Base-by-base conservation (phyloP, 2,329 filamentous ascomycete species). In the Chrysoporthe cubensis region DNA sequence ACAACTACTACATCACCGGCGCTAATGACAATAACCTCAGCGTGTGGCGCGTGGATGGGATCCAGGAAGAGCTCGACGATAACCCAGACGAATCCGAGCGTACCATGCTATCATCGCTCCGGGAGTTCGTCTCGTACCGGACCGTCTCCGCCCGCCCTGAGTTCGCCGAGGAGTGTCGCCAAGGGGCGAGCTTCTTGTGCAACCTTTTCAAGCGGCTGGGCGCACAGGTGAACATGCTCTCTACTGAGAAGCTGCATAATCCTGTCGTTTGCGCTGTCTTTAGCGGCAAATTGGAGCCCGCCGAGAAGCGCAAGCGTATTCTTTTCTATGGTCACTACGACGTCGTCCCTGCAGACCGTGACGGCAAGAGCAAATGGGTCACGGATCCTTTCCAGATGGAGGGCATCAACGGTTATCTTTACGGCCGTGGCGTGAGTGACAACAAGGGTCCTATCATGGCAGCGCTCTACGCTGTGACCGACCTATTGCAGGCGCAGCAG, bases 261-360 rank as follows among this genome's bases (percentile, higher is more conserved):
- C 96, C 96, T 0, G 90, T 99, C n/a, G 94, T 99, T 0, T 91
- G 92, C 72, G 96, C 96, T 52, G 91, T 90, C 69, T 99, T 99
- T 77, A 87, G 88, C 57, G 94, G 91, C 4, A 96, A 90, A 78
- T 88, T 85, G 69, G 85, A 88, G 13, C 87, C 88, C 0, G 81
- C 87, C 0, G 84, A 87, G 37, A 83, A 87, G 37, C 87, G 92
- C 21, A 97, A 96, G 80, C 94, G 93, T 42, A 92, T 98, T 9
- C 82, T 99, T 0, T 99, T 99, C 77, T 99, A 99, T 75, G 96
- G 96, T 0, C 96, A 99, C 77, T 99, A 99, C 81, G 96, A 99
- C 76, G 94, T 99, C 2, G 96, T 99, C 3, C 88, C 94, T 0
- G 96, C 96, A 0, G 93, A 97, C 72, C 90, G 91, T 48, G 91